Evolutionary conservation across 306 rosid species (phyloP).

Genomic region (Vigna mungo): DNA sequence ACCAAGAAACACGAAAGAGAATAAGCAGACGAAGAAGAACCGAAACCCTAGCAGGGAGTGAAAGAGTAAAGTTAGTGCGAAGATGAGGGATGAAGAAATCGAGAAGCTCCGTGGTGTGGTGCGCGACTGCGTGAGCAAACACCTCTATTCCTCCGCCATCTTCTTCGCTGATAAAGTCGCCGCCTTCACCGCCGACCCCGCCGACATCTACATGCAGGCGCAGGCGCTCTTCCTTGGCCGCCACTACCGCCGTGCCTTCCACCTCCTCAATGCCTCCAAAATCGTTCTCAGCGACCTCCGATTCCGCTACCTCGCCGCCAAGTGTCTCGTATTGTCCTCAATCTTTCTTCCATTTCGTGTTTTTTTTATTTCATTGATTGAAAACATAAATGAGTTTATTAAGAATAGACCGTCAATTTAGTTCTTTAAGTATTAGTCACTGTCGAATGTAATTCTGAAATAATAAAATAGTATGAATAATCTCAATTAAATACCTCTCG

Average conservation of each 20-base stretch:
- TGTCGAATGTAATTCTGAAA: no score
- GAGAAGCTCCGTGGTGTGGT: conserved; percentile 96
- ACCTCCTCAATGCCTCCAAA: conserved; percentile 91
- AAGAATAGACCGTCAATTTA: no score
- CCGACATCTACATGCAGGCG: conserved; percentile 96
- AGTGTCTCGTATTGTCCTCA: conserved; percentile 66
- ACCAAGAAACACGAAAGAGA: neutral
- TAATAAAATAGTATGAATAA: no score
- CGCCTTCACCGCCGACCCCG: conserved; percentile 88
- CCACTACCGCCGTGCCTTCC: conserved; percentile 94
- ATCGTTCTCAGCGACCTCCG: conserved; percentile 91
- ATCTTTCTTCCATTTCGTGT: neutral
- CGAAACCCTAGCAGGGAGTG: conserved; percentile 4
- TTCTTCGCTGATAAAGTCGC: conserved; percentile 97
- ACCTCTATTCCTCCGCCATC: conserved; percentile 90
- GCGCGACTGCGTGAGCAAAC: conserved; percentile 92
- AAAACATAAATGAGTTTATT: neutral
- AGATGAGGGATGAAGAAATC: conserved; percentile 84
- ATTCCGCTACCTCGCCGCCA: conserved; percentile 94
- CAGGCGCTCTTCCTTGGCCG: conserved; percentile 97
- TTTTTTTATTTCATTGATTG: neutral
- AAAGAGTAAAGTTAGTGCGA: neutral
- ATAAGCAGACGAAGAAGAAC: no score
- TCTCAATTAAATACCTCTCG: neutral
- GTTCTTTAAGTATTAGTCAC: neutral